Evolutionary conservation across 208 protist genomes (phyloP), one percentile per base, ranked within the genome.

Genomic region (Leishmania lainsoni): DNA sequence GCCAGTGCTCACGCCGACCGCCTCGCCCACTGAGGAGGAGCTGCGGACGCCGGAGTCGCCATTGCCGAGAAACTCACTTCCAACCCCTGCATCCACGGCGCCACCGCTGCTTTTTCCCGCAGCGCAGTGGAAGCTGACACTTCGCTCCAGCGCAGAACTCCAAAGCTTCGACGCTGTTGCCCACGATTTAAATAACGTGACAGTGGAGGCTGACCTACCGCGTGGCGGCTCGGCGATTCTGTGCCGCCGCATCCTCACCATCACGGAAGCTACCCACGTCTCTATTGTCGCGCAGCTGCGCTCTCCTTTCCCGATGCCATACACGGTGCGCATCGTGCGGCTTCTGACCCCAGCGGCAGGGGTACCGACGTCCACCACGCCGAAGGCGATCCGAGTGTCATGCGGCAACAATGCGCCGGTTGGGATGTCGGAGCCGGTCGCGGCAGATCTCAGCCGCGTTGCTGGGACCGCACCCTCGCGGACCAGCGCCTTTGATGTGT

Each of bases 41-140:
- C 58, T 42, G 0, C 59, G 26, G 49, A 26, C 52, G 8, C 42
- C 51, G 35, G 65, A 6, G 52, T n/a, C 51, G 26, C 39, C 39
- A 2, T 29, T 48, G 35, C 26, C 8, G 70, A 20, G n/a, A 2
- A 22, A 49, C 29, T 77, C 42, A 12, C 14, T 39, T 14, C 61
- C 65, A 2, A n/a, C 12, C 29, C 35, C 20, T 66, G 32, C 5
- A 22, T 45, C 49, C 45, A 45, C 65, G 32, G 65, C 63, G n/a
- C 51, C 59, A 56, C 58, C 54, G 29, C 75, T 54, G 8, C 72
- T 85, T 83, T 52, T 96, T 81, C 79, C 78, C 59, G 48, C 76
- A 16, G 76, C 91, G 87, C 63, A 81, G 39, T 97, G 93, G 93
- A 91, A 91, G 72, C 78, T 96, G 59, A 80, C 87, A 16, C 71